Evolutionary conservation across 192 early-diverging fungal species (phyloP).

Genomic region (Thamnidium elegans): DNA sequence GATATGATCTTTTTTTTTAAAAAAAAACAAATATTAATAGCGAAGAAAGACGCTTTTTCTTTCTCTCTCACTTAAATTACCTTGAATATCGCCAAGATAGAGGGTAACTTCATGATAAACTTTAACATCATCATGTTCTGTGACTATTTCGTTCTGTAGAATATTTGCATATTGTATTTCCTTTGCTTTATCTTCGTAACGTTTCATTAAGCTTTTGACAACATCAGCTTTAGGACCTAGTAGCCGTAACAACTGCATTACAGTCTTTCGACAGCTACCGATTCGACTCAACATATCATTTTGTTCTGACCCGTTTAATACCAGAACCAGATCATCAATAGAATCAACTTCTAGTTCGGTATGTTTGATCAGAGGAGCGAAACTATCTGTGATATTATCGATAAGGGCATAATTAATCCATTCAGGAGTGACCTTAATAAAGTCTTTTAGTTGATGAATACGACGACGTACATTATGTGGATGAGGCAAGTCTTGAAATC

Average conservation of each 20-base stretch:
- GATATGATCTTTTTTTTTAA: slow-evolving; percentile 57
- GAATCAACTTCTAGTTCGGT: slow-evolving; percentile 75
- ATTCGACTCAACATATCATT: slow-evolving; percentile 74
- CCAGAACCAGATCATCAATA: slow-evolving; percentile 76
- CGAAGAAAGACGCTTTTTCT: neutral
- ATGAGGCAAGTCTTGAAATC: slow-evolving; percentile 52
- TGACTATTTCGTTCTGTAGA: neutral
- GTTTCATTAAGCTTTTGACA: slow-evolving; percentile 64
- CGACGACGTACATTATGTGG: slow-evolving; percentile 61
- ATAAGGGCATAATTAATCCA: slow-evolving; percentile 80
- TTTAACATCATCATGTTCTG: slow-evolving; percentile 21
- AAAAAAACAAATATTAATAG: neutral
- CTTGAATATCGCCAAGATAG: slow-evolving; percentile 80
- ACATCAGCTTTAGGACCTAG: slow-evolving; percentile 69
- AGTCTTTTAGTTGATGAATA: slow-evolving; percentile 56
- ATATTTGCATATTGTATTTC: slow-evolving; percentile 9
- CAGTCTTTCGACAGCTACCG: slow-evolving; percentile 66
- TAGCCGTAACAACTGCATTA: slow-evolving; percentile 66
- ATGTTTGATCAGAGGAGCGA: slow-evolving; percentile 57
- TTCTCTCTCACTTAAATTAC: slow-evolving; percentile 16
- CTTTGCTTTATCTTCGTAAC: slow-evolving; percentile 41
- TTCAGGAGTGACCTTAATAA: slow-evolving; percentile 45
- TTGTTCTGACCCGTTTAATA: slow-evolving; percentile 47
- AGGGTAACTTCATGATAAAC: slow-evolving; percentile 60
- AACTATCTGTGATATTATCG: slow-evolving; percentile 76